Evolutionary conservation across 2,329 filamentous ascomycete species (phyloP), one percentile per base, ranked within the genome.

Genomic region (Aurifilum marmelostoma): DNA sequence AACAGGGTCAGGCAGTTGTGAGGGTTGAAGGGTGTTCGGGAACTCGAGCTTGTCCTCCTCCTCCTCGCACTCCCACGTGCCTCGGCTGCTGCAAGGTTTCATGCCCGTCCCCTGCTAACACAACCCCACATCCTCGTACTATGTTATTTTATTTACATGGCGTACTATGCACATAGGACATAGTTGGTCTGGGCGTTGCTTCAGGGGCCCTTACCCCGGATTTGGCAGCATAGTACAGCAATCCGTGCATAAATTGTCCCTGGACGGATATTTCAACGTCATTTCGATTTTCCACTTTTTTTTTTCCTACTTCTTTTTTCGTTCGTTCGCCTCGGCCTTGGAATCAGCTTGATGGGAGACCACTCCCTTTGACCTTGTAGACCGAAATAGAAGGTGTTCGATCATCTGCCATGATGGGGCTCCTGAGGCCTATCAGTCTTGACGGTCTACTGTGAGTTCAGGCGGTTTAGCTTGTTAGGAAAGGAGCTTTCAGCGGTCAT

Each of bases 41-140:
- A 2, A n/a, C 11, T n/a, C 7, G 16, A 47, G 43, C 43, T 47
- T 47, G 21, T 47, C 43, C 43, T 21, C 41, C 16, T 21, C 41
- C 21, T 12, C 39, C 9, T 41, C 39, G 12, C 39, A 3, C 39
- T 6, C 39, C 18, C 67, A 58, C 56, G 41, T 71, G 69, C 69
- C 69, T 71, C 69, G 69, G 69, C 65, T 65, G 62, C 59, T 68
- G 62, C 59, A 47, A 27, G 50, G 14, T 11, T 37, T 47, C 62
- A 39, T 50, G 32, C 47, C 37, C 21, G n/a, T 3, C 43, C 43
- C 43, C 43, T 47, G 43, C 21, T 47, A 16, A 37, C 43, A 9
- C 43, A n/a, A 8, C 43, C 43, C 43, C 43, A 47, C 43, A 21
- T 3, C 43, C 43, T 21, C 7, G 43, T 47, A 47, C 43, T 47